Evolutionary conservation across 2,329 filamentous ascomycete species (phyloP), one percentile per base, ranked within the genome.

Genomic region (Daldinia sp.): DNA sequence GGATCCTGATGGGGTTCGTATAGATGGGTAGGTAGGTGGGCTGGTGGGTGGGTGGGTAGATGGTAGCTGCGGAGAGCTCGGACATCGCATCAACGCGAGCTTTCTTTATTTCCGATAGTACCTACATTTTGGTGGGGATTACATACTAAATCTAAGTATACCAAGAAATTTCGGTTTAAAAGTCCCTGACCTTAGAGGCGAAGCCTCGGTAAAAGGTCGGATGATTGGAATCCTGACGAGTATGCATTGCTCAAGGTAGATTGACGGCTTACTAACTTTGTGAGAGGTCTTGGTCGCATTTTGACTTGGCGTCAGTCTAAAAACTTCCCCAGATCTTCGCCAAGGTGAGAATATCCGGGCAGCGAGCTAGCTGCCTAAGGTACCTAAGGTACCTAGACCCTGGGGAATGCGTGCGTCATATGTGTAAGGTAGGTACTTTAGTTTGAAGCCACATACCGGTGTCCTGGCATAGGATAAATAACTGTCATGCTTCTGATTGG

Each of bases 331-430:
- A 50, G 49, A 57, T 53, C 43, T 32, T 27, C 25, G 43, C 43
- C 62, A 47, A 58, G 34, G 48, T 29, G 49, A 58, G 53, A 51
- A 64, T 54, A 61, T 39, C 57, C 53, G 52, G 34, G 13, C 23
- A 49, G 5, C n/a, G 27, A 48, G 34, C 17, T 50, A 45, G 34
- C 17, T 8, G 41, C 11, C 25, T n/a, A n/a, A n/a, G n/a, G n/a
- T n/a, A n/a, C n/a, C n/a, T n/a, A n/a, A n/a, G n/a, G n/a, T 13
- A 13, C 27, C 32, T 37, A 47, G 19, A 53, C 21, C 11, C 23
- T 47, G 34, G 30, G 48, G 8, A 35, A 41, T n/a, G 17, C 10
- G 52, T 59, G 35, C 41, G 49, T 51, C 10, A 45, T 34, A 55
- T 25, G 43, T 41, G 23, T n/a, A 45, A n/a, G n/a, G n/a, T n/a